These are phyloP conservation scores for Microsporum audouinii DNA, from an alignment of 2,329 filamentous ascomycete genomes.

Conservation along the genomic window DNA sequence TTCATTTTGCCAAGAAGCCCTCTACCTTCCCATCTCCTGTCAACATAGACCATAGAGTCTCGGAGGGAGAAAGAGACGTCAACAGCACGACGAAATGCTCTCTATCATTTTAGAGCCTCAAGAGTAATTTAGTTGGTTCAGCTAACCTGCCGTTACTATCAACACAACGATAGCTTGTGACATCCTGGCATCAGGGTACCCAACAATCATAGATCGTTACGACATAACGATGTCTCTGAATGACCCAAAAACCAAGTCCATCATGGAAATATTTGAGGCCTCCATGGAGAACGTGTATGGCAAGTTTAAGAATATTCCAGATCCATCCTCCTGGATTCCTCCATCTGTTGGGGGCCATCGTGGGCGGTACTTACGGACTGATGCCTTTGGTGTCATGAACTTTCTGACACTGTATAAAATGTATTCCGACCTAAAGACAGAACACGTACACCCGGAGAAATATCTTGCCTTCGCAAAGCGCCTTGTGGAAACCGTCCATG, in stretches of 20 bases:
- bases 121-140: background rate
- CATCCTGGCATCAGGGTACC: background rate
- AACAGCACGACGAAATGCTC: background rate
- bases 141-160: background rate
- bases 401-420: slow-evolving; percentile 44
- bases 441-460: slow-evolving; percentile 19
- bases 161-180: background rate
- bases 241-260: background rate
- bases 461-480: slow-evolving; percentile 42
- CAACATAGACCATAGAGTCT: background rate
- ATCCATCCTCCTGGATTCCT: slow-evolving; percentile 34
- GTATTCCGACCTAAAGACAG: slow-evolving; percentile 2
- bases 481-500: slow-evolving; percentile 43
- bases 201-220: background rate
- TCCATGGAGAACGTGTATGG: slow-evolving; percentile 33
- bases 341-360: slow-evolving; percentile 43
- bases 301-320: slow-evolving; percentile 22
- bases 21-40: background rate
- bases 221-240: background rate
- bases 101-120: background rate
- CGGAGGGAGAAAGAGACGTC: background rate
- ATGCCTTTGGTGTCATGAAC: slow-evolving; percentile 50
- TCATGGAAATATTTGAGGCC: slow-evolving; percentile 6
- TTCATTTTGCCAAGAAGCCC: background rate
- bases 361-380: slow-evolving; percentile 52